Conservation (phyloP, 345 rosid species). For the Erucastrum elatum region DNA sequence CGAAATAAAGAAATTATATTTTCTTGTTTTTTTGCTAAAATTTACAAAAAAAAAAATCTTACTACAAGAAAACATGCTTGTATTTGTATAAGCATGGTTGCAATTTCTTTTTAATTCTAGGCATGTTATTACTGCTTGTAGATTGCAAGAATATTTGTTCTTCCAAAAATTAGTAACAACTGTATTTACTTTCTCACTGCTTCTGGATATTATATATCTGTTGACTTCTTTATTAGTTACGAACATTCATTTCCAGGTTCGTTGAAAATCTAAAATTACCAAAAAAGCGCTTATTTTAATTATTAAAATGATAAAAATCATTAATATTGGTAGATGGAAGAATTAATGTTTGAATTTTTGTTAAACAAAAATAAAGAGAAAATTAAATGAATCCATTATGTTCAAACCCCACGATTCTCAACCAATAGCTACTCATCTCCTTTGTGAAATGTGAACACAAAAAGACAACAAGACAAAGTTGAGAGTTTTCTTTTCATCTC, state of each 20-base stretch:
- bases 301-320: neutral
- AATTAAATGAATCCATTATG: too few relatives aligned
- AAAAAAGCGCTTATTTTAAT: neutral
- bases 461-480: constrained; percentile 35
- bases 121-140: neutral
- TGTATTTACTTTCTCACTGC: constrained; percentile 12
- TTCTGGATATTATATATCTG: neutral
- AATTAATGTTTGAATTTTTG: too few relatives aligned
- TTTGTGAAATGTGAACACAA: constrained; percentile 31
- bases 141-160: constrained; percentile 12
- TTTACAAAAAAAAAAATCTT: too few relatives aligned
- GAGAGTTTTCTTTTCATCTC: constrained; percentile 29
- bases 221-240: constrained; percentile 20
- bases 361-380: too few relatives aligned
- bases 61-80: neutral
- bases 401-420: constrained; percentile 33
- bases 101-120: neutral
- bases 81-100: neutral
- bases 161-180: neutral
- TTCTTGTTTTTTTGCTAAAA: too few relatives aligned
- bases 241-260: neutral
- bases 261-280: constrained; percentile 10
- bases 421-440: constrained; percentile 17
- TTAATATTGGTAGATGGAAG: too few relatives aligned
- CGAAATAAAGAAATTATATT: neutral